Conservation (phyloP, 768 basidiomycete genomes). For the Leccinellum rugosiceps region DNA sequence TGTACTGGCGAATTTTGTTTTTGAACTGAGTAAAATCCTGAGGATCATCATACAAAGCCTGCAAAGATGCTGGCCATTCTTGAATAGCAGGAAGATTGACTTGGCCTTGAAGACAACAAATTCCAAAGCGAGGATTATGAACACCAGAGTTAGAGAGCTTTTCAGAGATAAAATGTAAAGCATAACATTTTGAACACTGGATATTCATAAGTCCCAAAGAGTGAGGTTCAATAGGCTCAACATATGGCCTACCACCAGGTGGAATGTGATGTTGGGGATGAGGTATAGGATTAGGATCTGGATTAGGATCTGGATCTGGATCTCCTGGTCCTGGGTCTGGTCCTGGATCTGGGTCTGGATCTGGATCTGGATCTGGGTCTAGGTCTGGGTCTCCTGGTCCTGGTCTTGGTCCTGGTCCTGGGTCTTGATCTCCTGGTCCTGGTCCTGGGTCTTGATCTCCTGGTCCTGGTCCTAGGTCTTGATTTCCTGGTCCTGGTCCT, state of each 20-base stretch:
- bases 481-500: too few relatives aligned
- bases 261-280: background rate
- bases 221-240: background rate
- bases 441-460: too few relatives aligned
- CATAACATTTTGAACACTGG: background rate
- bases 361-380: too few relatives aligned
- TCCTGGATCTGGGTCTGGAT: too few relatives aligned
- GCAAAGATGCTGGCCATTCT: background rate
- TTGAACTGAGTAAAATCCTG: background rate
- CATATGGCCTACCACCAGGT: background rate
- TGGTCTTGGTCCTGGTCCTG: too few relatives aligned
- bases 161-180: background rate
- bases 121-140: background rate
- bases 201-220: background rate
- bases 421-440: too few relatives aligned
- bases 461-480: too few relatives aligned
- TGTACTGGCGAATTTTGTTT: background rate
- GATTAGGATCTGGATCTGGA: too few relatives aligned
- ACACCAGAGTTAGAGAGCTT: background rate
- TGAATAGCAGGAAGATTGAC: background rate
- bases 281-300: too few relatives aligned
- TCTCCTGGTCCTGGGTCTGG: too few relatives aligned
- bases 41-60: background rate
- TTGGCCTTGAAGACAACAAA: background rate
- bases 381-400: too few relatives aligned